A percentile compares a stretch with the other conserved stretches of the same genome.
Evolutionary conservation across 495 filamentous ascomycete species (phyloP).

Genomic region (Aspergillus campestris): DNA sequence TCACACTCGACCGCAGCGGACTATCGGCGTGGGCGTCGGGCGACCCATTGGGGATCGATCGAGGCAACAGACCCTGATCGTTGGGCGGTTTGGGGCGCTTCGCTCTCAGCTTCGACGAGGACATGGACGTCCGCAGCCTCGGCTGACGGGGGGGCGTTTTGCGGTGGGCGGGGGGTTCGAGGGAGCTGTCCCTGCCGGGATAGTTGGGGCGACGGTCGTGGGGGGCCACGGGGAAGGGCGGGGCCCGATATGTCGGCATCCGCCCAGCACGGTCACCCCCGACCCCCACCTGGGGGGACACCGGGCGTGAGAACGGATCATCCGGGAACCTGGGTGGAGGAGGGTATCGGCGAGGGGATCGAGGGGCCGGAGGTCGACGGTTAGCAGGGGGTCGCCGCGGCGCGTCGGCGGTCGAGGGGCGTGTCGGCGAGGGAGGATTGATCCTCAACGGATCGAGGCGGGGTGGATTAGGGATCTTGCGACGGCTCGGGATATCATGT

Average conservation of each 20-base stretch:
- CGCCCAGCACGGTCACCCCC: constrained; percentile 15
- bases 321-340: constrained; percentile 9
- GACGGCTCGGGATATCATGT: constrained; percentile 27
- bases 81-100: constrained; percentile 18
- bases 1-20: constrained; percentile 60
- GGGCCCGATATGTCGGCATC: constrained; percentile 15
- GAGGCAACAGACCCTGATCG: constrained; percentile 23
- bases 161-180: constrained; percentile 19
- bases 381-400: constrained; percentile 17
- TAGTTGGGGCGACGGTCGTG: constrained; percentile 12
- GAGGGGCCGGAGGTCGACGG: constrained; percentile 16
- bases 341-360: constrained; percentile 20
- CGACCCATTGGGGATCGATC: constrained; percentile 22
- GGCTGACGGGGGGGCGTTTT: constrained; percentile 20
- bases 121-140: constrained; percentile 36
- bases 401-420: constrained; percentile 16
- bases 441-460: constrained; percentile 29
- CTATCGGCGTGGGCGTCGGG: constrained; percentile 34
- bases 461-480: constrained; percentile 24
- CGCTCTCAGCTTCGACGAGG: constrained; percentile 24
- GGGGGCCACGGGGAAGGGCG: constrained; percentile 13
- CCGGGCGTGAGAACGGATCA: constrained; percentile 22
- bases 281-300: constrained; percentile 19
- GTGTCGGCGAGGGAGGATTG: constrained; percentile 21
- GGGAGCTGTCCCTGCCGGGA: constrained; percentile 17